Conservation (phyloP, 768 basidiomycete species). For the Pleurotus pulmonarius region DNA sequence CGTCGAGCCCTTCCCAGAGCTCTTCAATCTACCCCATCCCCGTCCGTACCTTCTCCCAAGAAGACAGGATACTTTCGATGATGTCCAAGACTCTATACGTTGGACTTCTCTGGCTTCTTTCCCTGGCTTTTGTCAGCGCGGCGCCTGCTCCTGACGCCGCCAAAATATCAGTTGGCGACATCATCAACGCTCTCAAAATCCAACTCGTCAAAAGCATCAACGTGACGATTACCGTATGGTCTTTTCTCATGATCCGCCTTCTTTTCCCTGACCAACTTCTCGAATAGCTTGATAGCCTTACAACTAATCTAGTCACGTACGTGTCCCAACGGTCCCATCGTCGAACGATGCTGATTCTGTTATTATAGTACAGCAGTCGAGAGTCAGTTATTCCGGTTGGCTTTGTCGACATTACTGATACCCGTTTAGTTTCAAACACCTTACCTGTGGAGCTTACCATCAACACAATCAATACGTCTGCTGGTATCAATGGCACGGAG, state of each 20-base stretch:
- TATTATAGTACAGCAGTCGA: not conserved
- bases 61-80: not conserved
- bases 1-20: not conserved
- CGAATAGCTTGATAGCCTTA: conserved; percentile 31
- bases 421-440: conserved; percentile 19
- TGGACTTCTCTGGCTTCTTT: conserved; percentile 20
- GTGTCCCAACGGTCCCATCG: conserved; percentile 2
- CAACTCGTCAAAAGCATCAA: conserved; percentile 37
- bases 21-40: not conserved
- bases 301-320: conserved; percentile 31
- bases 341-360: not conserved
- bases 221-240: conserved; percentile 32
- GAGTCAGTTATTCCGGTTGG: not conserved
- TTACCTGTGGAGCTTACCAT: conserved; percentile 43
- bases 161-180: conserved; percentile 26
- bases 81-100: conserved; percentile 16
- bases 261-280: not conserved
- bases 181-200: conserved; percentile 35
- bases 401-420: conserved; percentile 25
- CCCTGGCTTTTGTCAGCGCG: conserved; percentile 19
- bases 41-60: not conserved
- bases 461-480: conserved; percentile 35
- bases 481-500: conserved; percentile 47
- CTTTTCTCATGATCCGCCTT: not conserved
- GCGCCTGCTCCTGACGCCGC: conserved; percentile 16